Evolutionary conservation across 108 stramenopile genomes (phyloP).

Genomic region (Thalassiosira profunda): DNA sequence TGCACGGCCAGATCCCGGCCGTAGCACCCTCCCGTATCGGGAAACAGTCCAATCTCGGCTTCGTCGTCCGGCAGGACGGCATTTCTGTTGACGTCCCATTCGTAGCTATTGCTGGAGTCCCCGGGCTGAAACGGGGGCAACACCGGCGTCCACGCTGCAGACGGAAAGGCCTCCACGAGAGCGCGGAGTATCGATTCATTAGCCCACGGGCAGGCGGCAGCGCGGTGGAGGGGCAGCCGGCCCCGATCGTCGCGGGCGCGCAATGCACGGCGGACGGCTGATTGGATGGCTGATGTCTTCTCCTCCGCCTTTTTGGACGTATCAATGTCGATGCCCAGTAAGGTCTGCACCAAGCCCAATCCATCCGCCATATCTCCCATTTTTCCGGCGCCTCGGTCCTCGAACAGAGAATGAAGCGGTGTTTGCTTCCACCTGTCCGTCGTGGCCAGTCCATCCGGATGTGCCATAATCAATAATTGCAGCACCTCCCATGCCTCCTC

Average conservation of each 20-base stretch:
- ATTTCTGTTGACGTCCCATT: slow-evolving; percentile 9
- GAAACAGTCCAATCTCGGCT: slow-evolving; percentile 11
- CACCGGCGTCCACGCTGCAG: slow-evolving; percentile 26
- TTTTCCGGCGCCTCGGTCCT: neutral
- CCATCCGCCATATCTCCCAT: neutral
- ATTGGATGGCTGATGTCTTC: too few relatives aligned
- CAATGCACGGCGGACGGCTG: slow-evolving; percentile 14
- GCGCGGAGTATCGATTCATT: slow-evolving; percentile 20
- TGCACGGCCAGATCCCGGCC: slow-evolving; percentile 23
- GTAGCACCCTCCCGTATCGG: slow-evolving; percentile 13
- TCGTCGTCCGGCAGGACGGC: neutral
- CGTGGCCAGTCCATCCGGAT: slow-evolving; percentile 22
- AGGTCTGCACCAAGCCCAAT: slow-evolving; percentile 5
- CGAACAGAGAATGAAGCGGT: slow-evolving; percentile 43
- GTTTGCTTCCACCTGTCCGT: slow-evolving; percentile 43
- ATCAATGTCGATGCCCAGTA: neutral
- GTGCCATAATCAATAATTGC: slow-evolving; percentile 3
- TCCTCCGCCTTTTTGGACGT: too few relatives aligned
- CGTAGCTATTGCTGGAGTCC: neutral
- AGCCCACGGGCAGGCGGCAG: slow-evolving; percentile 23
- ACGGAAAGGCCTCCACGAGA: slow-evolving; percentile 17
- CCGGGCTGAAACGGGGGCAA: neutral
- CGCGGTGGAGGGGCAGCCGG: slow-evolving; percentile 37
- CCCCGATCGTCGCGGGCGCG: slow-evolving; percentile 22
- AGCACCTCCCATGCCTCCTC: neutral